Conservation (phyloP, 352 stramenopile species). For the Pythium pyrilobum region DNA sequence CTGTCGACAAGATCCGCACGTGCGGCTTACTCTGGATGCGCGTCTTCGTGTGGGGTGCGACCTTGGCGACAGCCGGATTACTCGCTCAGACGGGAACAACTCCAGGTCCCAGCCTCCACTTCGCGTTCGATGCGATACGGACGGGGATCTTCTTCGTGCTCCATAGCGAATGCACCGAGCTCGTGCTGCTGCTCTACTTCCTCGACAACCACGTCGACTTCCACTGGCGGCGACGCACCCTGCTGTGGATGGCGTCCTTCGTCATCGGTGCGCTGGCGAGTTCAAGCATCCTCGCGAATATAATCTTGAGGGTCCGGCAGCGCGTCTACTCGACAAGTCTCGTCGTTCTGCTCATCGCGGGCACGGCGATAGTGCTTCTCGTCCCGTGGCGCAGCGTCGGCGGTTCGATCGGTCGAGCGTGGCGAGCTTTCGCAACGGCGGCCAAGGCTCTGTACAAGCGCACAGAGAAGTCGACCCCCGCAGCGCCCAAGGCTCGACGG, state of each 20-base stretch:
- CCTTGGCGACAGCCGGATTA: slow-evolving; percentile 24
- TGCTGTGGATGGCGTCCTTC: slow-evolving; percentile 31
- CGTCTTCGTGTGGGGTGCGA: slow-evolving; percentile 58
- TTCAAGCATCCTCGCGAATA: slow-evolving; percentile 12
- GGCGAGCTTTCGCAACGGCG: not conserved
- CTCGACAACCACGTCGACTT: slow-evolving; percentile 34
- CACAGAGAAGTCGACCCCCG: no score
- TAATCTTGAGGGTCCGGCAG: slow-evolving; percentile 18
- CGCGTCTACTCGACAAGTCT: slow-evolving; percentile 26
- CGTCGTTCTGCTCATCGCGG: slow-evolving; percentile 28
- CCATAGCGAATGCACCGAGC: slow-evolving; percentile 47
- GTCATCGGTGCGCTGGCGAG: slow-evolving; percentile 27
- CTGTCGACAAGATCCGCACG: no score
- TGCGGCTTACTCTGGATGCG: slow-evolving; percentile 58
- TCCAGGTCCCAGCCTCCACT: not conserved
- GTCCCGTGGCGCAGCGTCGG: slow-evolving; percentile 29
- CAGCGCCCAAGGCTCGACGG: no score
- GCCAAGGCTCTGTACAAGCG: not conserved
- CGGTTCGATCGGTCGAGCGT: no score
- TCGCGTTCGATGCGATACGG: not conserved
- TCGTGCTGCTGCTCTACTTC: slow-evolving; percentile 59
- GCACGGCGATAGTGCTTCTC: slow-evolving; percentile 35
- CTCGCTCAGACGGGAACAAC: not conserved
- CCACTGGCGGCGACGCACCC: slow-evolving; percentile 30
- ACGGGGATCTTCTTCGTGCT: slow-evolving; percentile 18